Evolutionary conservation across 257 asterid species (phyloP).

Genomic region (Nicotiana otophora): DNA sequence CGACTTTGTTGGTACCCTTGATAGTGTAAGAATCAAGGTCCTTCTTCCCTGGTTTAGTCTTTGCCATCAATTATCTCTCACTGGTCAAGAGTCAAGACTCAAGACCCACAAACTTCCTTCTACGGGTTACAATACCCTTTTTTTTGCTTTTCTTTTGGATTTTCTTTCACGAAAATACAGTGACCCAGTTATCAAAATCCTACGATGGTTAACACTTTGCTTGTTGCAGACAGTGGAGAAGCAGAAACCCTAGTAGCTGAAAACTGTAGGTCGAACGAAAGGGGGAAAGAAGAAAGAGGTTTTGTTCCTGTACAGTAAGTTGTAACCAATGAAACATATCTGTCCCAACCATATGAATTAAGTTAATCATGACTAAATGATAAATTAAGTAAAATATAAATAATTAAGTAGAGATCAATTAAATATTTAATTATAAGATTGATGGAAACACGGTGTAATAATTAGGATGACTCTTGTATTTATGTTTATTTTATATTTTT

Average conservation of each 20-base stretch:
- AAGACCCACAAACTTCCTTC: neutral
- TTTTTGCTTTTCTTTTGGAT: neutral
- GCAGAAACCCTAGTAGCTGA: neutral
- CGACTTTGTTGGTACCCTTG: slow-evolving; percentile 88
- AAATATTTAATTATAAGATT: no score
- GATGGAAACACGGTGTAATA: no score
- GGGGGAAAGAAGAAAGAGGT: neutral
- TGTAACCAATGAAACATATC: no score
- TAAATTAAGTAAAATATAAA: no score
- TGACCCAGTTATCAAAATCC: neutral
- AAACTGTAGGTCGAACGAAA: neutral
- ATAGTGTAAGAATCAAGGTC: slow-evolving; percentile 82
- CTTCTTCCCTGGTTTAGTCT: slow-evolving; percentile 94
- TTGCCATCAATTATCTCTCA: slow-evolving; percentile 51
- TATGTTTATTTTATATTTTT: no score
- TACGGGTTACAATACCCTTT: neutral
- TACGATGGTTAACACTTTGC: no score
- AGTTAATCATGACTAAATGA: no score
- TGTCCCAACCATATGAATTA: no score
- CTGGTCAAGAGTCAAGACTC: neutral
- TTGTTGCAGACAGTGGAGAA: neutral
- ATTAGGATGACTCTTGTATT: no score
- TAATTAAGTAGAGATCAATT: no score
- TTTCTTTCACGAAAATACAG: neutral
- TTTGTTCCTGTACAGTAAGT: neutral